Base-by-base conservation (phyloP, 164 flowering plant genomes). In the Aristolochia californica region DNA sequence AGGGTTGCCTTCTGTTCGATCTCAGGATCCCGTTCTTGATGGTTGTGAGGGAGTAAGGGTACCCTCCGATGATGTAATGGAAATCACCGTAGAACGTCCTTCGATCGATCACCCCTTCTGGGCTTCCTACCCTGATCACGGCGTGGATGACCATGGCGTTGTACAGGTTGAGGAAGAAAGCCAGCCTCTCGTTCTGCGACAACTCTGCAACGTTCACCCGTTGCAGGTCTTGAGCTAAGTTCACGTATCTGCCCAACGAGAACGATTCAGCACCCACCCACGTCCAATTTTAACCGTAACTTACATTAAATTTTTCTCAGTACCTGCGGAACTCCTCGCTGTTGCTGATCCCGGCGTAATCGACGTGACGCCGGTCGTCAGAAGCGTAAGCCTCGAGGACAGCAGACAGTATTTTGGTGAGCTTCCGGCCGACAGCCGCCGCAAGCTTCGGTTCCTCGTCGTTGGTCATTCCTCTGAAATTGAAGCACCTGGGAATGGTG, bases 141-240 rank as follows among this genome's bases (percentile, higher is more conserved):
- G 90, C 95, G 65, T 93, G 99, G 57, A 93, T 85, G 54, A 81
- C 93, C 99, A 93, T 93, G 48, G 88, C 88, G 61, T 93, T 93
- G 75, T 84, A 74, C 51, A 93, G 64, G 75, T 93, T 93, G 61
- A 89, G 56, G 74, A 93, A 93, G 78, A 93, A 87, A 21, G 87
- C 84, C 20, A 87, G 66, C 74, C 68, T 85, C 74, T 87, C 91
- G 48, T 81, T 70, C 22, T 63, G 21, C 16, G 88, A 71, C 45
- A 93, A 81, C 48, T 58, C 57, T 27, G 40, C 18, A 28, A 89
- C 70, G 62, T 93, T 70, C 51, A 84, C 74, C 38, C 99, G 77
- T 11, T 89, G 99, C 65, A 93, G 88, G 44, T 83, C 88, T 59
- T 79, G 81, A 11, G 68, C 69, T 72, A 87, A 57, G 57, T 80